phyloP scores from a whole-genome alignment of 257 asterid genomes.

The Jacaranda mimosifolia region DNA sequence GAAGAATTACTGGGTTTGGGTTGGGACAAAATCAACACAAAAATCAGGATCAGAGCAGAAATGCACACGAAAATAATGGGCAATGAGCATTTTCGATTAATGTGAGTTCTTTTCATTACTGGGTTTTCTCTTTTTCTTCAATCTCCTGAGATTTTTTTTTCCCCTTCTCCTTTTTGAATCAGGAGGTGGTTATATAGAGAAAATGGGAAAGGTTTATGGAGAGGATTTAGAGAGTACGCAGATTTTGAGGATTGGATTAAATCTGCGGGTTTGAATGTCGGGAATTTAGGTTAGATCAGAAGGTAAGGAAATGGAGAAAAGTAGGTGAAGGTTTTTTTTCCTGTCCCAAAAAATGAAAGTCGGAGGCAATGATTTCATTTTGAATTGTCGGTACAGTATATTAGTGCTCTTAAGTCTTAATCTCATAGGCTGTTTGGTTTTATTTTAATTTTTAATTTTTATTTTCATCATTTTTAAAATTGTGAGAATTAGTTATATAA shows the following conservation, averaged over 20 bases:
- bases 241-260: neutral
- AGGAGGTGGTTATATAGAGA: neutral
- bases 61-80: constrained; percentile 50
- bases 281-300: constrained; percentile 22
- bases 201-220: no score
- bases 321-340: constrained; percentile 15
- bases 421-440: no score
- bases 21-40: constrained; percentile 42
- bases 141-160: neutral
- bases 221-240: neutral
- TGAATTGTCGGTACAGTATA: constrained; percentile 2
- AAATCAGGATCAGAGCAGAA: constrained; percentile 45
- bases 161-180: no score
- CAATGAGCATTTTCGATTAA: constrained; percentile 59
- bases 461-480: no score
- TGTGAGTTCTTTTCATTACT: constrained; percentile 68
- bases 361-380: constrained; percentile 21
- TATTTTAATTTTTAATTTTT: no score
- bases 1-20: constrained; percentile 43
- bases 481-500: no score
- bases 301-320: constrained; percentile 1
- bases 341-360: constrained; percentile 6
- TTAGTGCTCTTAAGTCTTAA: neutral
- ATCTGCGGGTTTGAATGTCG: neutral
- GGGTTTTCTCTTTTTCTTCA: neutral